Percentiles rank a stretch among this genome's conserved stretches.
phyloP scores from a whole-genome alignment of 768 basidiomycete species.

The Trametes maxima region DNA sequence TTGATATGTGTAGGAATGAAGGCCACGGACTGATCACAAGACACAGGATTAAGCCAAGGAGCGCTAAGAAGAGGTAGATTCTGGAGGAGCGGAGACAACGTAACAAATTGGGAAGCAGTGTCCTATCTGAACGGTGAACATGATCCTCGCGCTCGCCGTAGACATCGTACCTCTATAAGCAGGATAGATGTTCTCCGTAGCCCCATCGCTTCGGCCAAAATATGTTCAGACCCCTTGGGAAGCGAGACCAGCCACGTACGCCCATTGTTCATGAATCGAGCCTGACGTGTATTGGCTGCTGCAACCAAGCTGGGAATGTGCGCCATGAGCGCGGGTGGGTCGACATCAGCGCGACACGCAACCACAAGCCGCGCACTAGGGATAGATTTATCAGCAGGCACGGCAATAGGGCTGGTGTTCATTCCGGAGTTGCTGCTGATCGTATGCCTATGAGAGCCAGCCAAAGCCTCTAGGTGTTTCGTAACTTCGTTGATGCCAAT shows the following conservation, averaged over 20 bases:
- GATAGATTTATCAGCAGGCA: neutral
- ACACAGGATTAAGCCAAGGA: constrained; percentile 58
- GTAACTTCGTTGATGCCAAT: constrained; percentile 85
- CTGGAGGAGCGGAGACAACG: constrained; percentile 42
- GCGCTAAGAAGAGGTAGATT: constrained; percentile 60
- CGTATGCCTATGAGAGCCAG: constrained; percentile 31
- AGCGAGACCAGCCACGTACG: constrained; percentile 62
- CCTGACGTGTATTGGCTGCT: constrained; percentile 62
- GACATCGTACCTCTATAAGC: constrained; percentile 58
- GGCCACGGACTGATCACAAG: constrained; percentile 20
- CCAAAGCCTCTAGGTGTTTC: constrained; percentile 64
- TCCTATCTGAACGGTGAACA: constrained; percentile 35
- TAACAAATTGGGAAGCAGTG: constrained; percentile 39
- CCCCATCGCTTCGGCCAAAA: constrained; percentile 63
- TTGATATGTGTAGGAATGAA: constrained; percentile 79
- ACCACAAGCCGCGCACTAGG: constrained; percentile 46
- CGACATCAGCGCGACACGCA: constrained; percentile 74
- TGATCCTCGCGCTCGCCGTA: neutral
- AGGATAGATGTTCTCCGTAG: constrained; percentile 67
- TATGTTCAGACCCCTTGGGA: constrained; percentile 64
- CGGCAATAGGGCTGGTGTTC: neutral
- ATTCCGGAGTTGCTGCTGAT: constrained; percentile 1
- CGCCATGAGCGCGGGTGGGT: constrained; percentile 69
- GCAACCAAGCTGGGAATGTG: constrained; percentile 82
- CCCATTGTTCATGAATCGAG: constrained; percentile 15